Percentiles rank a stretch among this genome's conserved stretches.
phyloP scores from a whole-genome alignment of 2,329 filamentous ascomycete species.

The Aspergillus alliaceus region DNA sequence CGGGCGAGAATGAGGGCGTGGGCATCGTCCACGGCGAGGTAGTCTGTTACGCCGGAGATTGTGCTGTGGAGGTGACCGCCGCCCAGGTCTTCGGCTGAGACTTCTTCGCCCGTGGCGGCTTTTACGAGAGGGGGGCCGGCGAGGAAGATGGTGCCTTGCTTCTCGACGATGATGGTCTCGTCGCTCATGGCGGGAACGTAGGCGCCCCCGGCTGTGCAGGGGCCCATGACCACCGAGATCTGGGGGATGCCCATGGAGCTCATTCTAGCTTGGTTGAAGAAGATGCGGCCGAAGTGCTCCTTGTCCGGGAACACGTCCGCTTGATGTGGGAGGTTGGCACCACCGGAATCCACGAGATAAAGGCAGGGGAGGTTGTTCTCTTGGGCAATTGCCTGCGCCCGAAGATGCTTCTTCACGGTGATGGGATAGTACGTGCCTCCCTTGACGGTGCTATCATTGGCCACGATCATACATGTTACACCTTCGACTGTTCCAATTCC shows the following conservation, averaged over 20 bases:
- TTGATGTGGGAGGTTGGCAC: constrained; percentile 92
- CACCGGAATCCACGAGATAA: constrained; percentile 94
- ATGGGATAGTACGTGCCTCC: constrained; percentile 96
- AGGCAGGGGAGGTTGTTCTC: constrained; percentile 85
- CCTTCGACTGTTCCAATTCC: constrained; percentile 88
- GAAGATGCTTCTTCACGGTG: constrained; percentile 94
- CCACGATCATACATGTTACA: constrained; percentile 87
- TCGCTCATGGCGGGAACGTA: constrained; percentile 98
- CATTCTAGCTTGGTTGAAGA: constrained; percentile 97
- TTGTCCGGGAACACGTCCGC: constrained; percentile 93
- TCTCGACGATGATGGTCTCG: constrained; percentile 93
- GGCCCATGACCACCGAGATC: constrained; percentile 93
- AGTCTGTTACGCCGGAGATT: constrained; percentile 90
- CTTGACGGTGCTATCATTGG: constrained; percentile 96
- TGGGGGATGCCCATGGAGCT: constrained; percentile 85
- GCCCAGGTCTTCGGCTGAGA: constrained; percentile 86
- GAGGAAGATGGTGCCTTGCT: constrained; percentile 96
- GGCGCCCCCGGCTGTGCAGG: constrained; percentile 91
- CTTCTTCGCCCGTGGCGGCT: constrained; percentile 89
- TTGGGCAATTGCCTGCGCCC: constrained; percentile 85
- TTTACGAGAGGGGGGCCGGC: constrained; percentile 93
- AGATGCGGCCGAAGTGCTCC: constrained; percentile 95
- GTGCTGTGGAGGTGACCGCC: constrained; percentile 87
- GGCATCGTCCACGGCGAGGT: constrained; percentile 89
- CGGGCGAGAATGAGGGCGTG: constrained; percentile 85